Evolutionary conservation across 225 moss, liverwort and hornwort species (phyloP).

Genomic region (Pseudisothecium myosuroides): DNA sequence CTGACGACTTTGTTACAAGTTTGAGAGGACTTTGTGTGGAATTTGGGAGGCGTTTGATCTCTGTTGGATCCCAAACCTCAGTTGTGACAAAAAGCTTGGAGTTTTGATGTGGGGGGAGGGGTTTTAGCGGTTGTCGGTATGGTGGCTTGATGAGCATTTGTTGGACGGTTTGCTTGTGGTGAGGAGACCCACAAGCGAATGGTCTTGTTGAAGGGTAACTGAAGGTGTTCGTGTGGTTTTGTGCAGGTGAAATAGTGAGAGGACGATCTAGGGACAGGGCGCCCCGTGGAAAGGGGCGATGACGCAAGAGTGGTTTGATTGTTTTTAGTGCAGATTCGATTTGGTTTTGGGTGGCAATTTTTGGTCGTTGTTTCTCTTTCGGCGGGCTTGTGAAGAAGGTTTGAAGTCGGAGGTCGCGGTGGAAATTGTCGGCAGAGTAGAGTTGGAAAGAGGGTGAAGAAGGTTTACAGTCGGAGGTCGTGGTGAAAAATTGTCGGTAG

Average conservation of each 20-base stretch:
- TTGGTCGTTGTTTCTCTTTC: not conserved
- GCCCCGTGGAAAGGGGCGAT: not conserved
- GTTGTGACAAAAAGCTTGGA: not conserved
- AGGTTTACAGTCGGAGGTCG: not conserved
- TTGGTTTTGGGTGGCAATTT: not conserved
- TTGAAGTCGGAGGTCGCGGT: not conserved
- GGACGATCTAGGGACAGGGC: not conserved
- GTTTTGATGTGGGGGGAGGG: not conserved
- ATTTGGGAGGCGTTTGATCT: not conserved
- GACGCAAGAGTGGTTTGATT: not conserved
- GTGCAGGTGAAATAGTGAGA: not conserved
- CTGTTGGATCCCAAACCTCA: too few species aligned
- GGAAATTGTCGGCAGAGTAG: not conserved
- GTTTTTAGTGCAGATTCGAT: not conserved
- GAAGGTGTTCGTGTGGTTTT: too few species aligned
- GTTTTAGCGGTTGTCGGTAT: not conserved
- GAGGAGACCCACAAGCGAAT: not conserved
- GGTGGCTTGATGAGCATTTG: not conserved
- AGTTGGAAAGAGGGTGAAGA: not conserved
- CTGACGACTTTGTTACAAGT: not conserved
- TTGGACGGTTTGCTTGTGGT: not conserved
- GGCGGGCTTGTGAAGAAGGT: not conserved
- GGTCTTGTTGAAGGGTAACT: not conserved
- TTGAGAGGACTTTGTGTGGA: not conserved
- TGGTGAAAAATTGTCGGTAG: not conserved